A percentile compares a stretch with the other conserved stretches of the same genome.
Evolutionary conservation across 192 early-diverging fungal genomes (phyloP).

Genomic region (Haplosporangium gracile): DNA sequence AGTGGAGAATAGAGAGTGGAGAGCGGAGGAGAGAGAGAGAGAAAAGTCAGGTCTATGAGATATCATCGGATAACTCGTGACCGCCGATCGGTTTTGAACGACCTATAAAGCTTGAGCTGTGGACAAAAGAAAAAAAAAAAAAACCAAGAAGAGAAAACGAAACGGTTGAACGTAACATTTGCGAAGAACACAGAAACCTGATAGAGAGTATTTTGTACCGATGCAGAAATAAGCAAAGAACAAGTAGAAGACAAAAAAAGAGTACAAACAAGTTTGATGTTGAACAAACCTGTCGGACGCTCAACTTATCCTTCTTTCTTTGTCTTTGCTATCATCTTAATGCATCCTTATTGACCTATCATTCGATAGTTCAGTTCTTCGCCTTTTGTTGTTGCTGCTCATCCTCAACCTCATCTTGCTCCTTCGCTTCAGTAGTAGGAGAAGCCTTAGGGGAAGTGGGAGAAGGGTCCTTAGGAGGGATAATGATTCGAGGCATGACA

Average conservation of each 20-base stretch:
- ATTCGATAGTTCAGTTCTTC: slow-evolving; percentile 1
- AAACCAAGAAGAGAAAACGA: not conserved
- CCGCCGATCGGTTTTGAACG: no score
- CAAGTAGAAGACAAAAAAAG: not conserved
- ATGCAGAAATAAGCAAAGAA: slow-evolving; percentile 11
- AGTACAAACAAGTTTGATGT: not conserved
- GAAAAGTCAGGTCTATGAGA: not conserved
- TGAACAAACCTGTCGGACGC: not conserved
- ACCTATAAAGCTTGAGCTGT: no score
- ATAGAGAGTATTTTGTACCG: not conserved
- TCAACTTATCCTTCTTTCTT: slow-evolving; percentile 1
- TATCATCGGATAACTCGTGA: no score
- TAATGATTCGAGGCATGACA: slow-evolving; percentile 8
- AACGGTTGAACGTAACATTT: not conserved
- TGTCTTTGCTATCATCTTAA: not conserved
- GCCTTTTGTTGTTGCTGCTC: no score
- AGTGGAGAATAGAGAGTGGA: not conserved
- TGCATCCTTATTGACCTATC: not conserved
- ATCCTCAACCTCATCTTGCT: not conserved
- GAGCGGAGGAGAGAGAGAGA: not conserved
- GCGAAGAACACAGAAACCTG: not conserved
- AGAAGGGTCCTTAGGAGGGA: not conserved
- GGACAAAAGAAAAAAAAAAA: no score
- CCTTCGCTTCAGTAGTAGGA: not conserved
- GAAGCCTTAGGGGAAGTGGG: not conserved